Conservation (phyloP, 2,329 filamentous ascomycete species). For the Penicillium sp. region DNA sequence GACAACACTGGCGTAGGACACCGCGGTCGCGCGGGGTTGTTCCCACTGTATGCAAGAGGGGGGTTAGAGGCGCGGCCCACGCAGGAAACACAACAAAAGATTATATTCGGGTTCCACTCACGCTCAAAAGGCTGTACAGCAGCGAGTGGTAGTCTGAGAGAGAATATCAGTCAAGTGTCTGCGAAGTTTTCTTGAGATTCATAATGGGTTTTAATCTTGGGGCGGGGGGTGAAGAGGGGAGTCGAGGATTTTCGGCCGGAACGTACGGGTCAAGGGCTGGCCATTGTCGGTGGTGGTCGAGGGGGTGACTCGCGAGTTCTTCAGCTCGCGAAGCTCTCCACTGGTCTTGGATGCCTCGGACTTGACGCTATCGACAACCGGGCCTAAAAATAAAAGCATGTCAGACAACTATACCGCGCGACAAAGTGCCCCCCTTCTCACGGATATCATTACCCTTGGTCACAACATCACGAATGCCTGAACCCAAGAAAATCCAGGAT, state of each 20-base stretch:
- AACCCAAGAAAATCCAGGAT: conserved; percentile 13
- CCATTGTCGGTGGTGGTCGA: conserved; percentile 61
- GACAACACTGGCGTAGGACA: conserved; percentile 61
- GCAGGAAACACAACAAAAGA: background rate
- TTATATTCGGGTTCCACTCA: conserved; percentile 37
- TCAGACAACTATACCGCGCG: conserved; percentile 21
- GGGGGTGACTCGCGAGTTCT: conserved; percentile 57
- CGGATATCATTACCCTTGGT: conserved; percentile 28
- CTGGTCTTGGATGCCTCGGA: conserved; percentile 60
- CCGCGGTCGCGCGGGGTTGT: conserved; percentile 66
- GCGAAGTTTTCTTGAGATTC: background rate
- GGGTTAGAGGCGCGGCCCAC: conserved; percentile 6
- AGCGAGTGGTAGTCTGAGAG: conserved; percentile 66
- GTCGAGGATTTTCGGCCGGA: background rate
- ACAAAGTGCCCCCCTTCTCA: background rate
- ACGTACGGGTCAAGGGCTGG: conserved; percentile 65
- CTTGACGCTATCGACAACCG: conserved; percentile 61
- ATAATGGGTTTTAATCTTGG: background rate
- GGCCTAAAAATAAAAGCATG: conserved; percentile 43
- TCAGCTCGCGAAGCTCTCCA: conserved; percentile 63
- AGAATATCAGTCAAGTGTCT: conserved; percentile 13
- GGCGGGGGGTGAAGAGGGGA: background rate
- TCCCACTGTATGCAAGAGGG: conserved; percentile 56
- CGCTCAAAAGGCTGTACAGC: conserved; percentile 68
- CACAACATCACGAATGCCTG: conserved; percentile 31